A percentile compares a stretch with the other conserved stretches of the same genome.
Conservation (phyloP, 768 basidiomycete genomes). For the Naganishia vaughanmartiniae region DNA sequence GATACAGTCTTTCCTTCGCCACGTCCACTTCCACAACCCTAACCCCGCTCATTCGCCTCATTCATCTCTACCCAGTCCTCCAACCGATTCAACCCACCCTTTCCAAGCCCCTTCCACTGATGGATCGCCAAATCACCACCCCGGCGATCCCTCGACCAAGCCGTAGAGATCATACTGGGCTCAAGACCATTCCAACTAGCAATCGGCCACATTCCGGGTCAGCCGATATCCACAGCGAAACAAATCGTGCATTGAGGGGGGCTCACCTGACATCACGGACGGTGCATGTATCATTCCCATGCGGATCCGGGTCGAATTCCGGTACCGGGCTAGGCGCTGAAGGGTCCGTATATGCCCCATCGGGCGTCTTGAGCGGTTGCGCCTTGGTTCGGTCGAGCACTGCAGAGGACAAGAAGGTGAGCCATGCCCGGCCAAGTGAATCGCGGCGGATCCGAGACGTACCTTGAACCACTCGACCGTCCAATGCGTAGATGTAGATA, state of each 20-base stretch:
- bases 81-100: conserved; percentile 58
- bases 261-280: conserved; percentile 78
- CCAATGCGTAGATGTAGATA: conserved; percentile 85
- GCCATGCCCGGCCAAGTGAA: background rate
- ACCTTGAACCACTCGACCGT: conserved; percentile 73
- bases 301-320: conserved; percentile 39
- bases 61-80: conserved; percentile 73
- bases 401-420: conserved; percentile 16
- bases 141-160: conserved; percentile 59
- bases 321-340: conserved; percentile 60
- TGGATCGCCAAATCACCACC: conserved; percentile 78
- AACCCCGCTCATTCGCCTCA: conserved; percentile 44
- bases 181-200: conserved; percentile 78
- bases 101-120: conserved; percentile 90
- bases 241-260: background rate
- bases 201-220: background rate
- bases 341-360: conserved; percentile 58
- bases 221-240: no score
- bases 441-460: background rate
- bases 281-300: conserved; percentile 54
- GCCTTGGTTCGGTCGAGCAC: conserved; percentile 76
- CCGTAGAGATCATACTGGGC: conserved; percentile 87
- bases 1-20: background rate
- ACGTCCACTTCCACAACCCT: background rate
- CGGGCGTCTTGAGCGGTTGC: conserved; percentile 60